A percentile compares a stretch with the other conserved stretches of the same genome.
Evolutionary conservation across 148 eudicot species (phyloP).

Genomic region (Agrostemma githago): DNA sequence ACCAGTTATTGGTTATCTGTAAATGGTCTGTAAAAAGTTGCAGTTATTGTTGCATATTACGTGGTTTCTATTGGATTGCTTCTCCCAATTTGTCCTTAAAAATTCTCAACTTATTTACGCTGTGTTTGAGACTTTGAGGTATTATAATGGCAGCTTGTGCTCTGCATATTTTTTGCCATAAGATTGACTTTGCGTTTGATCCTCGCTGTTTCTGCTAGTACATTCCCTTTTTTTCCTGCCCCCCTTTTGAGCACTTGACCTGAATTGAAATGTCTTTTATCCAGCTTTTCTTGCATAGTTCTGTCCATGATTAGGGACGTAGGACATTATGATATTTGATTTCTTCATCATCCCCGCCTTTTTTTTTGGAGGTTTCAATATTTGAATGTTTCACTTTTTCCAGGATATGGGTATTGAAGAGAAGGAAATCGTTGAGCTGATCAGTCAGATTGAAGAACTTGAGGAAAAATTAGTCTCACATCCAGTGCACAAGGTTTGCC

Average conservation of each 20-base stretch:
- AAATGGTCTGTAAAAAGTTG: not conserved
- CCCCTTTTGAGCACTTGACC: not conserved
- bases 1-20: not conserved
- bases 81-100: not conserved
- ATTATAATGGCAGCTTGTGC: no score
- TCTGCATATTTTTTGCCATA: not conserved
- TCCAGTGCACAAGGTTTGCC: slow-evolving; percentile 77
- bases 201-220: not conserved
- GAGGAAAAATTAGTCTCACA: slow-evolving; percentile 67
- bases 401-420: slow-evolving; percentile 98
- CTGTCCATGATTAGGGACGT: not conserved
- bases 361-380: not conserved
- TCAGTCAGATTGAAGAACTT: slow-evolving; percentile 77
- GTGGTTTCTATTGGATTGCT: not conserved
- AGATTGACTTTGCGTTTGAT: not conserved
- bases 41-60: not conserved
- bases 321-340: not conserved
- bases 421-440: slow-evolving; percentile 72
- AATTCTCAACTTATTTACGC: not conserved
- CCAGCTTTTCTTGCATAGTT: not conserved
- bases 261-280: not conserved
- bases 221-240: not conserved
- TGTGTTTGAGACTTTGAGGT: not conserved
- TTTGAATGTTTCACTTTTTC: slow-evolving; percentile 12
- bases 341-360: not conserved